Percentiles rank a stretch among this genome's conserved stretches.
These are phyloP conservation scores for Xylaria nigripes DNA, from an alignment of 495 filamentous ascomycete genomes.

Conservation along the genomic window DNA sequence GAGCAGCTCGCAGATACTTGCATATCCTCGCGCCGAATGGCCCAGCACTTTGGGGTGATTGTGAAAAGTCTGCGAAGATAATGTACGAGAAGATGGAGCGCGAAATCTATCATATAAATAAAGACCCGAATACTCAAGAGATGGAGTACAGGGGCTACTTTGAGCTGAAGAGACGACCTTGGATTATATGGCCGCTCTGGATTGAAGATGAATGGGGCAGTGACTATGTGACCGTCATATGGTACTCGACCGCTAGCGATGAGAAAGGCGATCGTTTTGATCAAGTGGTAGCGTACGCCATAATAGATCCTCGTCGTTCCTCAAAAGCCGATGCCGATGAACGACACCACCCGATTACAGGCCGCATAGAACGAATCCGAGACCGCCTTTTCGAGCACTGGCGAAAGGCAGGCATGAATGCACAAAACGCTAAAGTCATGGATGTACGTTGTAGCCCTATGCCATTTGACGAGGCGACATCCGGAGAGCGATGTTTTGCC, in stretches of 20 bases:
- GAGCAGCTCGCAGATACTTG: not conserved
- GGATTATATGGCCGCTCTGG: slow-evolving; percentile 21
- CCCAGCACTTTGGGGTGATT: slow-evolving; percentile 15
- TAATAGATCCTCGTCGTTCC: slow-evolving; percentile 26
- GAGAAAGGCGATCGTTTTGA: not conserved
- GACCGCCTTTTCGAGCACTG: slow-evolving; percentile 1
- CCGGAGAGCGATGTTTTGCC: slow-evolving; percentile 21
- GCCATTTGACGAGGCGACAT: slow-evolving; percentile 13
- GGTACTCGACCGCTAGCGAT: not conserved
- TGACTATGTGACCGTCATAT: slow-evolving; percentile 17
- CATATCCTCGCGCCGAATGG: slow-evolving; percentile 10
- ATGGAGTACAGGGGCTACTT: not conserved
- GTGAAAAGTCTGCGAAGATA: not conserved
- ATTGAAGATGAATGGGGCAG: slow-evolving; percentile 22
- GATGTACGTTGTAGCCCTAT: slow-evolving; percentile 10
- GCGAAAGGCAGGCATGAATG: not conserved
- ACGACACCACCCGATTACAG: not conserved
- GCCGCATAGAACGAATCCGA: slow-evolving; percentile 4
- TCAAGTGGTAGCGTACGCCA: not conserved
- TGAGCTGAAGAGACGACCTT: slow-evolving; percentile 13
- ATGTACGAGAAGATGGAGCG: slow-evolving; percentile 12
- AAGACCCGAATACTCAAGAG: not conserved
- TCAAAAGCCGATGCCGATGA: not conserved
- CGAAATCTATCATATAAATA: not conserved
- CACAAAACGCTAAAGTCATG: too few relatives aligned